Percentiles rank a stretch among this genome's conserved stretches.
These are phyloP conservation scores for Xylariaceae sp. DNA, from an alignment of 2,329 filamentous ascomycete species.

Conservation along the genomic window DNA sequence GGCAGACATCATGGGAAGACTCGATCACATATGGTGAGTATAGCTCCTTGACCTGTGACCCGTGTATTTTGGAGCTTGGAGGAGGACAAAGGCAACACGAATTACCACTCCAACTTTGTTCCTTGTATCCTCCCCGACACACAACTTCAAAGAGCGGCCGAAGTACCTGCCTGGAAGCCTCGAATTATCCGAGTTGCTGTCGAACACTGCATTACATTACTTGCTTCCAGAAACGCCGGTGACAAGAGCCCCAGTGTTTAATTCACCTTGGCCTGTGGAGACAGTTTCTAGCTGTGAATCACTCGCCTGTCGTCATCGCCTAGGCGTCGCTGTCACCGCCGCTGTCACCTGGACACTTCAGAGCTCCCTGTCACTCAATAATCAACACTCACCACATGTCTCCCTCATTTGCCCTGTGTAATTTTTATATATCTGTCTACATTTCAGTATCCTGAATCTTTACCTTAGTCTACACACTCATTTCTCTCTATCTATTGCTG, in stretches of 20 bases:
- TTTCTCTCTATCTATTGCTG: constrained; percentile 1
- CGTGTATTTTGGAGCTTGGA: neutral
- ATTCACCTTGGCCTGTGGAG: neutral
- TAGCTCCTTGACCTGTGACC: neutral
- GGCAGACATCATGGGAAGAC: constrained; percentile 81
- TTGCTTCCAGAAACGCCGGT: neutral
- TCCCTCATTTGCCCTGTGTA: neutral
- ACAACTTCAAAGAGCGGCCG: neutral
- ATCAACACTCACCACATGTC: neutral
- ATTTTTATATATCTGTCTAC: neutral
- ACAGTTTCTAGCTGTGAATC: neutral
- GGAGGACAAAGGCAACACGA: constrained; percentile 6
- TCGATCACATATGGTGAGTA: constrained; percentile 81
- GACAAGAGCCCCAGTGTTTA: neutral
- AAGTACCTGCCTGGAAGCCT: neutral
- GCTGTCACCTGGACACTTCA: neutral
- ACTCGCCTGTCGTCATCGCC: neutral
- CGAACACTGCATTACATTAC: neutral
- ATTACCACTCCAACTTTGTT: neutral
- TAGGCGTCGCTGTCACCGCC: neutral
- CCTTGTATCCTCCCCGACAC: neutral
- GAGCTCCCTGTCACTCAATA: neutral
- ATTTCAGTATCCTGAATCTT: neutral
- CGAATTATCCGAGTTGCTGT: too few relatives aligned
- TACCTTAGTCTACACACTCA: constrained; percentile 3